phyloP scores from a whole-genome alignment of 2,329 filamentous ascomycete genomes.

The Rutstroemia sp. region DNA sequence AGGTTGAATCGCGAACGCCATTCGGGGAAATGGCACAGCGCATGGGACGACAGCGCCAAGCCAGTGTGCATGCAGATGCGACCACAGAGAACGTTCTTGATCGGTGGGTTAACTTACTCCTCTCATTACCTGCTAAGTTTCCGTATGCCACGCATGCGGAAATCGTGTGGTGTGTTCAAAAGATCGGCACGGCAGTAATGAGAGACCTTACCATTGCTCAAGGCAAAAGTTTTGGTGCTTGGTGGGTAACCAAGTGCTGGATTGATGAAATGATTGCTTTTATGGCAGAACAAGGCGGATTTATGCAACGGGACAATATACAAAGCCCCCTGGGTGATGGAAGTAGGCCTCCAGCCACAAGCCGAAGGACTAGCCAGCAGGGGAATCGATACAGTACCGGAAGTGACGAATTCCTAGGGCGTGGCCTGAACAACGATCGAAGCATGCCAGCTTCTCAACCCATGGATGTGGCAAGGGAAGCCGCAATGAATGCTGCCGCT shows the following conservation, averaged over 20 bases:
- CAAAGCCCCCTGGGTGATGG: slow-evolving; percentile 28
- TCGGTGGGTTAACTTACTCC: slow-evolving; percentile 68
- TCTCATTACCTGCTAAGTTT: slow-evolving; percentile 61
- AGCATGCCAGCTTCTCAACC: slow-evolving; percentile 20
- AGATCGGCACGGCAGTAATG: slow-evolving; percentile 68
- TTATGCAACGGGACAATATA: slow-evolving; percentile 54
- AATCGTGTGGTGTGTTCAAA: slow-evolving; percentile 69
- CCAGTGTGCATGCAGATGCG: slow-evolving; percentile 32
- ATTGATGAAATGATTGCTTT: slow-evolving; percentile 91
- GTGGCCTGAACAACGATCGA: slow-evolving; percentile 16
- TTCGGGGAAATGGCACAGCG: slow-evolving; percentile 50
- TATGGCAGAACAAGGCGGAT: slow-evolving; percentile 83
- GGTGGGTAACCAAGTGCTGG: slow-evolving; percentile 95
- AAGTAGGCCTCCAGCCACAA: slow-evolving; percentile 13
- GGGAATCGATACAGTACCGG: slow-evolving; percentile 26
- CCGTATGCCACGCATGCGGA: slow-evolving; percentile 65
- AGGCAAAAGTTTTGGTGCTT: slow-evolving; percentile 76
- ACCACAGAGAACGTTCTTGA: slow-evolving; percentile 64
- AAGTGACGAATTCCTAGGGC: slow-evolving; percentile 26
- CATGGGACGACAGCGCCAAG: slow-evolving; percentile 36
- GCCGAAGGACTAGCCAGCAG: slow-evolving; percentile 22
- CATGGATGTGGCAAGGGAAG: slow-evolving; percentile 36
- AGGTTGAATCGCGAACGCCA: slow-evolving; percentile 53
- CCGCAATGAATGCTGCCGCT: slow-evolving; percentile 38
- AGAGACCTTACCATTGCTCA: slow-evolving; percentile 73